Percentiles rank a stretch among this genome's conserved stretches.
Evolutionary conservation across 2,329 filamentous ascomycete genomes (phyloP).

Genomic region (Helotiales sp.): DNA sequence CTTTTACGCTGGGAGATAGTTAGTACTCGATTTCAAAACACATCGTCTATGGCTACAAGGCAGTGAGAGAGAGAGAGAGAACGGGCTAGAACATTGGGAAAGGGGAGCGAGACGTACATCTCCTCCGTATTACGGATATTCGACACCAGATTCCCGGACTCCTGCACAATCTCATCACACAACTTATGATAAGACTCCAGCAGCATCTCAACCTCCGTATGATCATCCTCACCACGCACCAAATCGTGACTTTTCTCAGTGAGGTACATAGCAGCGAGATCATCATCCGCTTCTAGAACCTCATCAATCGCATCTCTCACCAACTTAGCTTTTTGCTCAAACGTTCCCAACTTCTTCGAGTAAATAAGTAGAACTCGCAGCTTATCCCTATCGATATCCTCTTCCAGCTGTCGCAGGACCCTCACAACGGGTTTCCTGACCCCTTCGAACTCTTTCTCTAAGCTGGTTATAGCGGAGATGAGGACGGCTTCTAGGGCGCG

Average conservation of each 20-base stretch:
- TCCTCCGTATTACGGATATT: constrained; percentile 98
- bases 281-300: constrained; percentile 93
- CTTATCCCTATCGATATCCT: constrained; percentile 96
- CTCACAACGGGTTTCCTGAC: constrained; percentile 91
- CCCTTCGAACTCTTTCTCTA: constrained; percentile 93
- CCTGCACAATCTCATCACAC: constrained; percentile 96
- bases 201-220: constrained; percentile 96
- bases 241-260: constrained; percentile 83
- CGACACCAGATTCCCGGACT: constrained; percentile 88
- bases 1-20: constrained; percentile 71
- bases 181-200: constrained; percentile 98
- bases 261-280: constrained; percentile 92
- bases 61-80: too few species aligned
- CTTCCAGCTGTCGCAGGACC: constrained; percentile 87
- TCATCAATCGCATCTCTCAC: constrained; percentile 96
- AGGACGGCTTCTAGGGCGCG: constrained; percentile 93
- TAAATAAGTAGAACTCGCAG: constrained; percentile 88
- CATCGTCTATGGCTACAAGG: too few species aligned
- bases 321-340: constrained; percentile 94
- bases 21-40: constrained; percentile 30
- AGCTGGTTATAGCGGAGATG: constrained; percentile 87
- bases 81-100: too few species aligned
- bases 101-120: constrained; percentile 73
- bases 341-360: constrained; percentile 93
- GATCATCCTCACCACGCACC: constrained; percentile 78